A percentile compares a stretch with the other conserved stretches of the same genome.
Conservation (phyloP, 495 filamentous ascomycete species). For the Friedmanniomyces endolithicus region DNA sequence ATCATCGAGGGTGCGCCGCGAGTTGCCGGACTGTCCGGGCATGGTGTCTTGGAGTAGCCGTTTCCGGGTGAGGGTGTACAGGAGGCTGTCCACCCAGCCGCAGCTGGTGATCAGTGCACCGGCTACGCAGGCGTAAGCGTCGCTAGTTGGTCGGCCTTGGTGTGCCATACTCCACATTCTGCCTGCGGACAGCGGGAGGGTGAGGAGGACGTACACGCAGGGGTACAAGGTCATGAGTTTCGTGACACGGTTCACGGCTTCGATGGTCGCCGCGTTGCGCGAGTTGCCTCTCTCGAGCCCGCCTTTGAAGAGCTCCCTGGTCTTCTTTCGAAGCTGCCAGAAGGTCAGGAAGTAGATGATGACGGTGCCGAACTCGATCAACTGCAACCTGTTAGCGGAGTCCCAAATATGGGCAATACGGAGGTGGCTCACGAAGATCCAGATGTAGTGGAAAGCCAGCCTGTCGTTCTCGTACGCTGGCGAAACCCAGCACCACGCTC, state of each 20-base stretch:
- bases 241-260: conserved; percentile 15
- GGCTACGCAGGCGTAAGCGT: conserved; percentile 8
- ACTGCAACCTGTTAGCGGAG: background rate
- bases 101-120: conserved; percentile 18
- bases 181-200: conserved; percentile 17
- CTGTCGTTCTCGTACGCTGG: conserved; percentile 13
- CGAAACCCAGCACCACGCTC: conserved; percentile 25
- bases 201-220: conserved; percentile 18
- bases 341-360: conserved; percentile 19
- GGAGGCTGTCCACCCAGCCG: conserved; percentile 21
- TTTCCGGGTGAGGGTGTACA: conserved; percentile 22
- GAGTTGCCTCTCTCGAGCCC: background rate
- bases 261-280: conserved; percentile 3
- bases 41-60: conserved; percentile 19
- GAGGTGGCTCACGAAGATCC: conserved; percentile 20
- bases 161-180: conserved; percentile 18
- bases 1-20: background rate
- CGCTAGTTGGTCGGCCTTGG: background rate
- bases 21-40: conserved; percentile 5
- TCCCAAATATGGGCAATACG: background rate
- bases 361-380: conserved; percentile 18
- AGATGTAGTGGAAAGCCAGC: conserved; percentile 21
- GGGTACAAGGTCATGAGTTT: conserved; percentile 20
- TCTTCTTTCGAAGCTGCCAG: conserved; percentile 15
- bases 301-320: conserved; percentile 10